Evolutionary conservation across 371 early-diverging fungal species (phyloP), one percentile per base, ranked within the genome.

Genomic region (Syncephalis plumigaleata): DNA sequence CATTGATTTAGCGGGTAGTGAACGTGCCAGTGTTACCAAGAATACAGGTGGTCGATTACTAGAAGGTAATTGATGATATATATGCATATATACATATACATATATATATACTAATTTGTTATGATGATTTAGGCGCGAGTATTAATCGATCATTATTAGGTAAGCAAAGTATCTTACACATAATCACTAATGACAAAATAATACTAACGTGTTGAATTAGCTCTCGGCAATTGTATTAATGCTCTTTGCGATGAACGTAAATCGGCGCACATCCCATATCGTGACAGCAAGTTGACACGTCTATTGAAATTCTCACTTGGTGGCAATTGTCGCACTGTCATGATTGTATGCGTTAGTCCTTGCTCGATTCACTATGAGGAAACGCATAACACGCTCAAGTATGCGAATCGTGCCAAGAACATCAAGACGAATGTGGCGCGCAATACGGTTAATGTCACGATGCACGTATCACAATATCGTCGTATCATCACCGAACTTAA

Each of bases 1-100:
- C 51, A 87, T 91, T 48, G 94, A 94, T 56, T 53, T 94, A 40
- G 94, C 94, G 3, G 94, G 94, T 27, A 84, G 84, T 49, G 94
- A 94, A 51, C 73, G 94, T 45, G 78, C 76, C 1, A 73, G 74
- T 0, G 66, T 66, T 8, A 67, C 84, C 4, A 55, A 66, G 45
- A 79, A 80, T 54, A 64, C 61, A 24, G 87, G 85, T 15, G 66
- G 63, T 36, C 65, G 82, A 13, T 62, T 79, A 59, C 67, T 75
- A 39, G 94, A 93, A 65, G 31, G 31, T 31, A 31, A 57, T 56
- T 55, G 37, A 22, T n/a, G n/a, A 16, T 1, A 44, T 15, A 5
- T 16, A 17, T 18, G 22, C 27, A 21, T 45, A 11, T 49, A 7
- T 27, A 37, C 18, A 15, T 16, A 21, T 2, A 22, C 3, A 22